A percentile compares a stretch with the other conserved stretches of the same genome.
Evolutionary conservation across 768 basidiomycete species (phyloP).

Genomic region (Lactarius pseudohatsudake): DNA sequence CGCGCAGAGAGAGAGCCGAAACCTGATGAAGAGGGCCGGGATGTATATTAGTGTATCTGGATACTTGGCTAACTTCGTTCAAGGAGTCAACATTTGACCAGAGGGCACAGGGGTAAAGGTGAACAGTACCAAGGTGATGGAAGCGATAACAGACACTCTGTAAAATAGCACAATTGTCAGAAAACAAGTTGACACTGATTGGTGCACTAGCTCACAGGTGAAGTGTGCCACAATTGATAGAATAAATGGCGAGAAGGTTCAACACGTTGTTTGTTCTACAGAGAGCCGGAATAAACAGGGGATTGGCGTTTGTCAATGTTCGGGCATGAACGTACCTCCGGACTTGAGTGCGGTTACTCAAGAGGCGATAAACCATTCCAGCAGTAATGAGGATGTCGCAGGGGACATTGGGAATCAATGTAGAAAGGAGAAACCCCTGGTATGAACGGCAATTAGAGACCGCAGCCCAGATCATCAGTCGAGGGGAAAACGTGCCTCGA

Average conservation of each 20-base stretch:
- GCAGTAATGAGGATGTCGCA: too few relatives aligned
- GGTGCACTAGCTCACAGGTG: background rate
- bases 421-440: too few relatives aligned
- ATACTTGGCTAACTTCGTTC: background rate
- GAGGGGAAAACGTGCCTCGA: background rate
- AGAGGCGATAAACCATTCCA: too few relatives aligned
- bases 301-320: too few relatives aligned
- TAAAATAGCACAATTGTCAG: background rate
- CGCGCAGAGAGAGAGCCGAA: too few relatives aligned
- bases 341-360: too few relatives aligned
- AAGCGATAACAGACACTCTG: background rate
- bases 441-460: too few relatives aligned
- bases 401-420: too few relatives aligned
- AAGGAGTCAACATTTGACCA: background rate
- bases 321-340: too few relatives aligned
- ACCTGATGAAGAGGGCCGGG: background rate
- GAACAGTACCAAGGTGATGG: background rate
- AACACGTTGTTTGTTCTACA: background rate
- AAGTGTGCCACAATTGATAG: background rate
- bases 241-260: background rate
- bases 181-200: background rate
- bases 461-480: too few relatives aligned
- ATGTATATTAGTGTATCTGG: background rate
- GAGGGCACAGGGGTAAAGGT: too few relatives aligned
- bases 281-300: background rate